phyloP scores from a whole-genome alignment of 805 yeast genomes.

The Wickerhamiella cacticola region DNA sequence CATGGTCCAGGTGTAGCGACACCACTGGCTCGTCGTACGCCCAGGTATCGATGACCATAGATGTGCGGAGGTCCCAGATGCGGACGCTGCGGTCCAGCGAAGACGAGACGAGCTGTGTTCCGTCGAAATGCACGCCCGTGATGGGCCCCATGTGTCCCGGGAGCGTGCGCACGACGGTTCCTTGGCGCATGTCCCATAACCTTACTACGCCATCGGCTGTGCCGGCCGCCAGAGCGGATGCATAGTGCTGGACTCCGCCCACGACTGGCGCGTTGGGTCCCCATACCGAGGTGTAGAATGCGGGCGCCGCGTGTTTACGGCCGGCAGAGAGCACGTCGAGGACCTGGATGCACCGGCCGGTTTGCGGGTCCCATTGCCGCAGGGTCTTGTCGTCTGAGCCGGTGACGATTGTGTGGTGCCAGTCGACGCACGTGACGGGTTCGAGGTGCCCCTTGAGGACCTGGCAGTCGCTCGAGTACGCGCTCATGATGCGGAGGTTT shows the following conservation, averaged over 20 bases:
- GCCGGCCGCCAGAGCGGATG: constrained; percentile 70
- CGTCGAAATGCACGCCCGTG: constrained; percentile 57
- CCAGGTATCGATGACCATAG: constrained; percentile 48
- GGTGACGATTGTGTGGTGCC: constrained; percentile 41
- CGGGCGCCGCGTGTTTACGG: constrained; percentile 19
- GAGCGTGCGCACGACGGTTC: constrained; percentile 32
- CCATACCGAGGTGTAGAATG: constrained; percentile 6
- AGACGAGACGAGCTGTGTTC: constrained; percentile 50
- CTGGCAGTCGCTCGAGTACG: constrained; percentile 16
- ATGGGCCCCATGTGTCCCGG: constrained; percentile 64
- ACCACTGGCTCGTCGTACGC: constrained; percentile 47
- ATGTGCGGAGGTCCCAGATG: constrained; percentile 64
- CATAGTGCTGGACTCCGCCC: constrained; percentile 58
- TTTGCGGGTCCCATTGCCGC: constrained; percentile 60
- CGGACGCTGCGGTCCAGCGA: constrained; percentile 50
- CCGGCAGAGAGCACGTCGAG: constrained; percentile 43
- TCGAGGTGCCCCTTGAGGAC: constrained; percentile 56
- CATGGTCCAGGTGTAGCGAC: constrained; percentile 46
- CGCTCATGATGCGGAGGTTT: constrained; percentile 31
- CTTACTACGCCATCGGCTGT: constrained; percentile 65
- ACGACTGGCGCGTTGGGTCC: constrained; percentile 31
- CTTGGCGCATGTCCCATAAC: constrained; percentile 63
- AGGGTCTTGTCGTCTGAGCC: constrained; percentile 64
- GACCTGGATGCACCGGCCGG: constrained; percentile 58
- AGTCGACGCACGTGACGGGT: constrained; percentile 44